A percentile compares a stretch with the other conserved stretches of the same genome.
Evolutionary conservation across 2,329 filamentous ascomycete genomes (phyloP).

Genomic region (Paraphoma chrysanthemicola): DNA sequence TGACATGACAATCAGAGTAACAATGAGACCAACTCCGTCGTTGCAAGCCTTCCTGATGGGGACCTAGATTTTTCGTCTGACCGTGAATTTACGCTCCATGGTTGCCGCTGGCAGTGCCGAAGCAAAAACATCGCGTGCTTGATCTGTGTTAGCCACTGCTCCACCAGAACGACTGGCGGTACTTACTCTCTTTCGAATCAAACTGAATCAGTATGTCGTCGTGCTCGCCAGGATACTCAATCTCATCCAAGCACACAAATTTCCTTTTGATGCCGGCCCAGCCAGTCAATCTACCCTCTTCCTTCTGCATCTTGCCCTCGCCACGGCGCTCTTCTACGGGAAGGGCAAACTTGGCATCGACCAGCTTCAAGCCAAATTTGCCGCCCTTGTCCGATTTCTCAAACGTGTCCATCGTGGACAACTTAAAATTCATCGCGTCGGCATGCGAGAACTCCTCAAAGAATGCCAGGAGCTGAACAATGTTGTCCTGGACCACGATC

Average conservation of each 20-base stretch:
- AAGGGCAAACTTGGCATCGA: slow-evolving; percentile 89
- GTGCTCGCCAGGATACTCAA: slow-evolving; percentile 89
- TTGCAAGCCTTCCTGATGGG: too few relatives aligned
- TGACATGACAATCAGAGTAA: background rate
- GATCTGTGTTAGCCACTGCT: slow-evolving; percentile 26
- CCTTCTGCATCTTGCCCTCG: slow-evolving; percentile 58
- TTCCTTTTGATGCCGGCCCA: slow-evolving; percentile 66
- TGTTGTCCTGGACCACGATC: slow-evolving; percentile 76
- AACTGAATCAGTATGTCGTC: slow-evolving; percentile 89
- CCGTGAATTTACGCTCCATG: slow-evolving; percentile 50
- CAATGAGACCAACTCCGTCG: too few relatives aligned
- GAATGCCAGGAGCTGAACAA: slow-evolving; percentile 81
- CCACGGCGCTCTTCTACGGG: slow-evolving; percentile 64
- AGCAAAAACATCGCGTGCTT: slow-evolving; percentile 56
- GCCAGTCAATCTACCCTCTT: slow-evolving; percentile 55
- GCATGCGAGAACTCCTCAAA: slow-evolving; percentile 89
- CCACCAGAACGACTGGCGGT: background rate
- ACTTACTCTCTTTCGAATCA: slow-evolving; percentile 77
- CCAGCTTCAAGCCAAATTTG: slow-evolving; percentile 77
- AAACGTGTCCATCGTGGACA: slow-evolving; percentile 84
- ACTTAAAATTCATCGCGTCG: slow-evolving; percentile 84
- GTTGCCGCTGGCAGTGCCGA: slow-evolving; percentile 54
- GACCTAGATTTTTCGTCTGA: slow-evolving; percentile 49
- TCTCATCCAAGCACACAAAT: slow-evolving; percentile 85
- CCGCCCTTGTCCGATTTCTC: slow-evolving; percentile 63